These are phyloP conservation scores for grape (Vitis vinifera) DNA, from an alignment of 164 flowering plant genomes.

Conservation along the genomic window ASM3070453v1 NC_081820.1:27232501-27233000, in stretches of 20 bases:
- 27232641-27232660: conserved; percentile 9
- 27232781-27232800: conserved; percentile 28
- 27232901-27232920: conserved; percentile 12
- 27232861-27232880: not conserved
- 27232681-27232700: conserved; percentile 11
- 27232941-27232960: not conserved
- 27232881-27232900: conserved; percentile 10
- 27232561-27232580: no score
- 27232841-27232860: conserved; percentile 17
- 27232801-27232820: conserved; percentile 68
- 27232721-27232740: not conserved
- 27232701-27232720: not conserved
- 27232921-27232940: conserved; percentile 42
- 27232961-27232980: conserved; percentile 23
- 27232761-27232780: conserved; percentile 9
- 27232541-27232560: conserved; percentile 2
- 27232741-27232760: not conserved
- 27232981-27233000: conserved; percentile 29
- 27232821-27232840: conserved; percentile 67
- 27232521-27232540: not conserved
- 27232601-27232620: conserved; percentile 6
- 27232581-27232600: conserved; percentile 4
- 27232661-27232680: conserved; percentile 15
- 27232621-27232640: conserved; percentile 23
- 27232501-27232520: not conserved